Evolutionary conservation across 495 filamentous ascomycete species (phyloP).

Genomic region (Neurospora sp.): DNA sequence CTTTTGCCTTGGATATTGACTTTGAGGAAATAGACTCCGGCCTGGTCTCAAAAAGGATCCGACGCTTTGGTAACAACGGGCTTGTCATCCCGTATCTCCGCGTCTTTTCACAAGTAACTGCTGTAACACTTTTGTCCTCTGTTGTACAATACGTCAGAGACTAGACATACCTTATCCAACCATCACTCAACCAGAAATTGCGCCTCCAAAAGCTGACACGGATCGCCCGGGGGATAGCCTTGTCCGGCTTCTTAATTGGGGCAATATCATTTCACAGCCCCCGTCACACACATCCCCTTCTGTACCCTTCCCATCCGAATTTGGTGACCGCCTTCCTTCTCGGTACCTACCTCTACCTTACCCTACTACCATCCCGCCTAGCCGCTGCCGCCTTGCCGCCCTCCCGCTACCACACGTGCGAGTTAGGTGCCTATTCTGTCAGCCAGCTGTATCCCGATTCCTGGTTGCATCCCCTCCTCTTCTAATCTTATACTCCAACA

Average conservation of each 20-base stretch:
- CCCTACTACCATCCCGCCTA: background rate
- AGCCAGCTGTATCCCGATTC: background rate
- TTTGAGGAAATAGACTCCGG: background rate
- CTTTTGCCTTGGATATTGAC: background rate
- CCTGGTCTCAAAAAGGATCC: background rate
- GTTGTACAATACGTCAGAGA: background rate
- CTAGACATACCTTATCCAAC: background rate
- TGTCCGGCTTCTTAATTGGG: background rate
- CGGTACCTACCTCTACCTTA: background rate
- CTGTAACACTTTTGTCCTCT: background rate
- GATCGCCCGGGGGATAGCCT: background rate
- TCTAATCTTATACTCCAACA: background rate
- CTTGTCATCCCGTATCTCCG: background rate
- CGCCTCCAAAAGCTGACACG: background rate
- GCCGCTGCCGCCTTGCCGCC: background rate
- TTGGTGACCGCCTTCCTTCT: background rate
- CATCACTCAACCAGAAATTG: background rate
- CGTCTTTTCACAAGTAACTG: background rate
- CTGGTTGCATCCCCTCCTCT: constrained; percentile 7
- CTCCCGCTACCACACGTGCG: background rate
- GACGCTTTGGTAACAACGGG: background rate
- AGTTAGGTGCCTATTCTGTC: background rate
- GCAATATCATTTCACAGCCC: background rate
- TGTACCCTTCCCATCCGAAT: background rate
- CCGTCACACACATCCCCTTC: background rate